Base-by-base conservation (phyloP, 208 protist species). In the Acanthamoeba divionensis region DNA sequence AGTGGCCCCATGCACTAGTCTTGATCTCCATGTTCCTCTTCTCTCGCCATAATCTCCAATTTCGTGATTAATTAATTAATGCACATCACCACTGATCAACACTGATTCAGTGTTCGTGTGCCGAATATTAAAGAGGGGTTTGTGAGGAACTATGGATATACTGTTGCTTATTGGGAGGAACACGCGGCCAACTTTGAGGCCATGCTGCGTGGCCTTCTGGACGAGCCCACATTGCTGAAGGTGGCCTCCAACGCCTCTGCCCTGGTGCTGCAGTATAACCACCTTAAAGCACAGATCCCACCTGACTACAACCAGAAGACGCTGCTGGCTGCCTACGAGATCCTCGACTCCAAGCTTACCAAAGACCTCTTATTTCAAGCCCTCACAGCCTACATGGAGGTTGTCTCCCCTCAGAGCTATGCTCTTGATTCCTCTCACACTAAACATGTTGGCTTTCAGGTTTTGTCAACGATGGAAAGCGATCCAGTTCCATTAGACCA, bases 221-320 rank as follows among this genome's bases (percentile, higher is more conserved):
- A 85, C 36, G 75, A 85, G 33, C 18, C 75, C 75, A 85, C 75
- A 15, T 13, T 85, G 0, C 50, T 26, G 10, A 85, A 85, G 75
- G 44, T 85, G 26, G 52, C 75, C 21, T 26, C 48, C 75, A 85
- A 85, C 75, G 75, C 75, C 9, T 1, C 75, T 18, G 8, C 24
- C 0, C 75, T 85, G 33, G 60, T 54, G 21, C 75, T 85, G 29
- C 36, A 18, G 8, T 85, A 85, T 54, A 85, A 85, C 50, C 75
- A 85, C 52, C 45, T 52, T 26, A 57, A 85, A 38, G 50, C 36
- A 48, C 38, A 3, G 9, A 41, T 85, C 8, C 75, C 75, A 13
- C 75, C 75, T 48, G 36, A 85, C 36, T 85, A 85, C 75, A 85
- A 85, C 75, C 75, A 85, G 31, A 85, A 63, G 31, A 41, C 48